Conservation (phyloP, 768 basidiomycete genomes). For the Phylloporus sp. region DNA sequence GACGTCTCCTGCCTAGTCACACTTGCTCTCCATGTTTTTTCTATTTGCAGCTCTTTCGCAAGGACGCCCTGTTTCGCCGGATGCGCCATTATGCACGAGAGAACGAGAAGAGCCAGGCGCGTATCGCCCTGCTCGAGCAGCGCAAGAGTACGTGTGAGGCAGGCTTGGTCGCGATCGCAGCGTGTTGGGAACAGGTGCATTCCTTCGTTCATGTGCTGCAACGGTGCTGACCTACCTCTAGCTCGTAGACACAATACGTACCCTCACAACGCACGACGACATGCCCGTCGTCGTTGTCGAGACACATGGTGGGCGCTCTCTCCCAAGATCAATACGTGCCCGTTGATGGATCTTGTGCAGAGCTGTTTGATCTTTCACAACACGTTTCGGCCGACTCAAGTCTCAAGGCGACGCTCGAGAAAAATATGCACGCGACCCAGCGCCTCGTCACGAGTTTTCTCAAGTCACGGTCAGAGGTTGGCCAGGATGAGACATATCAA, state of each 20-base stretch:
- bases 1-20: conserved; percentile 21
- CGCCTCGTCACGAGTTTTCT: conserved; percentile 58
- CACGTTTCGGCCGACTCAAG: conserved; percentile 29
- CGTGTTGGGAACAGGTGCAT: conserved; percentile 76
- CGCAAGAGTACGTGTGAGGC: conserved; percentile 66
- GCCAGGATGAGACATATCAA: conserved; percentile 39
- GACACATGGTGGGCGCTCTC: conserved; percentile 35
- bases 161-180: conserved; percentile 67
- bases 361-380: conserved; percentile 31
- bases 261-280: conserved; percentile 52
- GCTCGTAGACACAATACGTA: conserved; percentile 65
- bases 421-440: conserved; percentile 56
- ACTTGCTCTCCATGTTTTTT: conserved; percentile 6
- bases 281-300: conserved; percentile 40
- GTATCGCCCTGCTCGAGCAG: conserved; percentile 61
- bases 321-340: neutral
- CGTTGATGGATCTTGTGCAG: conserved; percentile 9
- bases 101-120: conserved; percentile 58
- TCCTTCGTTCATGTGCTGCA: neutral
- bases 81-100: conserved; percentile 83
- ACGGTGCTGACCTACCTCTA: conserved; percentile 23
- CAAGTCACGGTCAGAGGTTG: conserved; percentile 29
- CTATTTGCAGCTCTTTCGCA: conserved; percentile 68
- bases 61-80: conserved; percentile 80
- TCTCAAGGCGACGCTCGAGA: conserved; percentile 43